These are phyloP conservation scores for Fusarium devonianum DNA, from an alignment of 2,329 filamentous ascomycete genomes.

Conservation along the genomic window DNA sequence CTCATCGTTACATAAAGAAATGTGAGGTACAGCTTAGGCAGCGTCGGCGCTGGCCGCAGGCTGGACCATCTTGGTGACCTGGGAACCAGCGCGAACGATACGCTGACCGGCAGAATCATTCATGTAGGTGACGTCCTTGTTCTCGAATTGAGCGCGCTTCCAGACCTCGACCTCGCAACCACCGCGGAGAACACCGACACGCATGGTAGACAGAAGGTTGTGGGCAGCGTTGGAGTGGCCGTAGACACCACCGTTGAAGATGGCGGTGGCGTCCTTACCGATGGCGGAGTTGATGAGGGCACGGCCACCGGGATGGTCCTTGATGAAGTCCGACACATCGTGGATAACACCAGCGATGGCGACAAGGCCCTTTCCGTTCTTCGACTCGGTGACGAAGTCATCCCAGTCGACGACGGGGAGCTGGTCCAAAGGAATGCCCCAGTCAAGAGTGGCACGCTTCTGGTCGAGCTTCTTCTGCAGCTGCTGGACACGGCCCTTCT, in stretches of 20 bases:
- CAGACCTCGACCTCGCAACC: slow-evolving; percentile 92
- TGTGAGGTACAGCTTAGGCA: slow-evolving; percentile 58
- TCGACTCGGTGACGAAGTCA: slow-evolving; percentile 79
- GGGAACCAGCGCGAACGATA: slow-evolving; percentile 84
- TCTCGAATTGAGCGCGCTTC: slow-evolving; percentile 85
- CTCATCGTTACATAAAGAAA: slow-evolving; percentile 25
- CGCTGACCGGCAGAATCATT: slow-evolving; percentile 83
- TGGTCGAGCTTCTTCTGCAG: slow-evolving; percentile 92
- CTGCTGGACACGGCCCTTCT: slow-evolving; percentile 89
- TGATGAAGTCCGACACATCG: slow-evolving; percentile 84
- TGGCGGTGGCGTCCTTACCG: slow-evolving; percentile 87
- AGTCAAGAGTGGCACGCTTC: slow-evolving; percentile 82
- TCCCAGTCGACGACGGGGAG: slow-evolving; percentile 88
- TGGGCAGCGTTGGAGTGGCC: slow-evolving; percentile 89
- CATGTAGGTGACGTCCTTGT: slow-evolving; percentile 81
- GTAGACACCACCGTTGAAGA: slow-evolving; percentile 93
- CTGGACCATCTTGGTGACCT: slow-evolving; percentile 83
- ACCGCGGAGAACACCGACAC: slow-evolving; percentile 84
- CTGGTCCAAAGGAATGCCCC: slow-evolving; percentile 85
- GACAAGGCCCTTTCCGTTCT: slow-evolving; percentile 77
- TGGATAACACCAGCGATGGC: slow-evolving; percentile 86
- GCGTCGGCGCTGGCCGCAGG: slow-evolving; percentile 85
- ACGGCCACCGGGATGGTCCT: slow-evolving; percentile 89
- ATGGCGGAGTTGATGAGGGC: slow-evolving; percentile 83
- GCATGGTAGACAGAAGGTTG: slow-evolving; percentile 88